Base-by-base conservation (phyloP, 768 basidiomycete species). In the Hypsizygus marmoreus region DNA sequence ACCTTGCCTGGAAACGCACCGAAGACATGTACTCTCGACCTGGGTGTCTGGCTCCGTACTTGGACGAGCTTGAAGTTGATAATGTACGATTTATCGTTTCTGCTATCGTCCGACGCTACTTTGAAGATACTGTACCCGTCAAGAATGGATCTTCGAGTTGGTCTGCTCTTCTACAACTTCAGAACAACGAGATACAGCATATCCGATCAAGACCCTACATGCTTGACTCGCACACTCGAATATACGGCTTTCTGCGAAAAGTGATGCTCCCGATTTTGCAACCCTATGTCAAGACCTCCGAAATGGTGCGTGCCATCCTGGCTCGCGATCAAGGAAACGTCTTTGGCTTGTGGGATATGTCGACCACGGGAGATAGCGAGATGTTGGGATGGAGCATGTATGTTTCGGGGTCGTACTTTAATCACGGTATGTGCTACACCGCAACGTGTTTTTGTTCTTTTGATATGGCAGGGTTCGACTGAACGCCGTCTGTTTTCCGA, bases 301-400 rank as follows among this genome's bases (percentile, higher is more conserved):
- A 63, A n/a, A 67, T 65, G 31, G 70, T 80, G 24, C 77, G 84
- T n/a, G 73, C 68, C 1, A 64, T 83, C 8, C 64, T 86, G 13
- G 73, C 73, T 12, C 74, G 84, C 10, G 83, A 86, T 48, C 73
- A 76, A 17, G 83, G 84, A 16, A 86, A 86, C 50, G 74, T 80
- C 6, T 86, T 87, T 49, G 85, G 84, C 12, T 75, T 87, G 35
- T 86, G 80, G 80, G 82, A 86, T 49, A 75, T 60, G 65, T 70
- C 62, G 23, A 62, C 62, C 44, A 64, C 66, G 48, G 70, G 69
- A 14, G 75, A 75, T 29, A 71, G 70, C 38, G 81, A 82, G 61
- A 80, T 84, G 82, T 58, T 85, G 14, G 84, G 84, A 17, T 87
- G 81, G 76, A 80, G 75, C 4, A 69, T 84, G 50, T 86, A 81